Base-by-base conservation (phyloP, 2,329 filamentous ascomycete genomes). In the Lasiodiplodia hormozganensis region DNA sequence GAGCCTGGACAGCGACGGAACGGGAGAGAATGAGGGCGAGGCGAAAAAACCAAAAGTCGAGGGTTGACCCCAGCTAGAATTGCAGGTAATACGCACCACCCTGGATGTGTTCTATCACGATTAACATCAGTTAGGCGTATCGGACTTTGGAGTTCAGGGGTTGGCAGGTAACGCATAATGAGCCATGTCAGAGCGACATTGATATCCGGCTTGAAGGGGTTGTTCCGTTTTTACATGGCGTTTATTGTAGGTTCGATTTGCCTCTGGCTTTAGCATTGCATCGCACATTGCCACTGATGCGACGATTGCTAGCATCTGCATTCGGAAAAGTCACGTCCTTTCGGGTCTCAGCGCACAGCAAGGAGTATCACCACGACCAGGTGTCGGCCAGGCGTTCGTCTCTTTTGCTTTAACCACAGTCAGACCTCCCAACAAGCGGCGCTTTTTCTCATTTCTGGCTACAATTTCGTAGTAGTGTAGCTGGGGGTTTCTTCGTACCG, bases 41-140 rank as follows among this genome's bases (percentile, higher is more conserved):
- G 56, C 36, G 11, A 68, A 68, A 49, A 68, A 62, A 57, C 54
- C 56, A 43, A 68, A 62, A 25, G 57, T 54, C 6, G 57, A 68
- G 34, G 65, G 47, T 21, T 64, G 12, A 64, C 4, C n/a, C 51
- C 18, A 31, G 60, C 21, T n/a, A 64, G n/a, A 28, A 11, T 52
- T n/a, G n/a, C 43, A 52, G 60, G 60, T 64, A 52, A 34, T 7
- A 11, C 1, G 6, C 21, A 38, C n/a, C 4, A 1, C 16, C 18
- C 7, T 21, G 43, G 21, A n/a, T 16, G 2, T 14, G 2, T 10
- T 36, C 3, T 4, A 12, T n/a, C 8, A 38, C 8, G 11, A 49
- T 49, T 64, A 34, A 64, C 47, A 6, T 3, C 12, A 21, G 6
- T 14, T 18, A 64, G 60, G 60, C 60, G 60, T 28, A 64, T 25